Evolutionary conservation across 2,329 filamentous ascomycete species (phyloP).

Genomic region (Stagonosporopsis cucurbitacearum): DNA sequence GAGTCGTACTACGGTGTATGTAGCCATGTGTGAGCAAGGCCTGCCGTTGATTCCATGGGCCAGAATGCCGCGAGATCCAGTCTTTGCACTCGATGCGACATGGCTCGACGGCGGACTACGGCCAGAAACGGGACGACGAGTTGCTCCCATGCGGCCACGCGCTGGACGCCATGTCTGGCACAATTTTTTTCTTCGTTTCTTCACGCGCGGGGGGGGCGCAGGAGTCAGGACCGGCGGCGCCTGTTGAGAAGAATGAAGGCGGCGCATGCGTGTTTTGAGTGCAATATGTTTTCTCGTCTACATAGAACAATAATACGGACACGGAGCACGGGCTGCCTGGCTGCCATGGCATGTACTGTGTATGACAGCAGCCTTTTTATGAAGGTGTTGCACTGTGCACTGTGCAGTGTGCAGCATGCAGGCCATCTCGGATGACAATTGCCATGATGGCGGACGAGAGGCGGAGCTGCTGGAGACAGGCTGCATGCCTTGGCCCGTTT

Average conservation of each 20-base stretch:
- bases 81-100: conserved; percentile 9
- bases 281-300: conserved; percentile 36
- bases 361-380: conserved; percentile 28
- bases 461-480: conserved; percentile 9
- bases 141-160: conserved; percentile 34
- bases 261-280: conserved; percentile 13
- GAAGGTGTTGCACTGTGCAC: conserved; percentile 17
- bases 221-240: conserved; percentile 20
- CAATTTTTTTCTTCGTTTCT: too few species aligned
- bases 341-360: too few species aligned
- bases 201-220: too few species aligned
- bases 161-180: conserved; percentile 23
- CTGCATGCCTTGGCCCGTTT: conserved; percentile 17
- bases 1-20: conserved; percentile 10
- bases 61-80: conserved; percentile 25
- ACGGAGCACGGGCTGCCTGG: conserved; percentile 24
- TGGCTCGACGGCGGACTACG: conserved; percentile 30
- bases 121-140: conserved; percentile 30
- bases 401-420: background rate
- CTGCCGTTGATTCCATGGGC: conserved; percentile 15
- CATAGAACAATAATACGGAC: too few species aligned
- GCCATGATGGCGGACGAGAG: conserved; percentile 6
- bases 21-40: conserved; percentile 19
- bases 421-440: conserved; percentile 2
- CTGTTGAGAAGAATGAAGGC: background rate